Percentiles rank a stretch among this genome's conserved stretches.
These are phyloP conservation scores for Scheffersomyces amazonensis DNA, from an alignment of 805 yeast species.

Conservation along the genomic window DNA sequence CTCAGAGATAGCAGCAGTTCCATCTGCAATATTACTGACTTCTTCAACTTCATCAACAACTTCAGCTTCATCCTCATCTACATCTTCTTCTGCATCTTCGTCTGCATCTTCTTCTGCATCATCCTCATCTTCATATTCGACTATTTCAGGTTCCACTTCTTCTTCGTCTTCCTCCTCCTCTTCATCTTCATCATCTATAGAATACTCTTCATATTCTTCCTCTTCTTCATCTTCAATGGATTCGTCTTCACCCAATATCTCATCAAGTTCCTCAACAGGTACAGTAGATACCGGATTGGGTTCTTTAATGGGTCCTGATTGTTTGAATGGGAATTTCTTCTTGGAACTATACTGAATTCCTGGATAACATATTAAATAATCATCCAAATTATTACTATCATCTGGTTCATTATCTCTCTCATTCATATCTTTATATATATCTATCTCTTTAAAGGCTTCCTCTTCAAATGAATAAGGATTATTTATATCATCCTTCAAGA, in stretches of 20 bases:
- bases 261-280: too few relatives aligned
- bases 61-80: slow-evolving; percentile 3
- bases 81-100: slow-evolving; percentile 1
- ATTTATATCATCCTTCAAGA: slow-evolving; percentile 64
- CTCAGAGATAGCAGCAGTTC: background rate
- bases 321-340: slow-evolving; percentile 9
- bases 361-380: slow-evolving; percentile 33
- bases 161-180: slow-evolving; percentile 13
- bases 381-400: slow-evolving; percentile 12
- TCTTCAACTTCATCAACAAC: slow-evolving; percentile 3
- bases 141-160: slow-evolving; percentile 10
- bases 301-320: slow-evolving; percentile 6
- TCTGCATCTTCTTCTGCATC: slow-evolving; percentile 5
- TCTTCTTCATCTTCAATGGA: slow-evolving; percentile 15
- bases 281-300: background rate
- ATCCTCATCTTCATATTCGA: slow-evolving; percentile 8
- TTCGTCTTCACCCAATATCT: slow-evolving; percentile 13
- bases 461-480: slow-evolving; percentile 61
- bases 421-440: slow-evolving; percentile 14
- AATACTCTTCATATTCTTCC: slow-evolving; percentile 19
- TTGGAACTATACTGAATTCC: slow-evolving; percentile 19
- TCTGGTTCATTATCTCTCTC: slow-evolving; percentile 2
- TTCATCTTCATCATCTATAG: slow-evolving; percentile 17
- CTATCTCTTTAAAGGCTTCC: slow-evolving; percentile 50
- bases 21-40: slow-evolving; percentile 2